Evolutionary conservation across 768 basidiomycete genomes (phyloP).

Genomic region (Kwoniella bestiolae): DNA sequence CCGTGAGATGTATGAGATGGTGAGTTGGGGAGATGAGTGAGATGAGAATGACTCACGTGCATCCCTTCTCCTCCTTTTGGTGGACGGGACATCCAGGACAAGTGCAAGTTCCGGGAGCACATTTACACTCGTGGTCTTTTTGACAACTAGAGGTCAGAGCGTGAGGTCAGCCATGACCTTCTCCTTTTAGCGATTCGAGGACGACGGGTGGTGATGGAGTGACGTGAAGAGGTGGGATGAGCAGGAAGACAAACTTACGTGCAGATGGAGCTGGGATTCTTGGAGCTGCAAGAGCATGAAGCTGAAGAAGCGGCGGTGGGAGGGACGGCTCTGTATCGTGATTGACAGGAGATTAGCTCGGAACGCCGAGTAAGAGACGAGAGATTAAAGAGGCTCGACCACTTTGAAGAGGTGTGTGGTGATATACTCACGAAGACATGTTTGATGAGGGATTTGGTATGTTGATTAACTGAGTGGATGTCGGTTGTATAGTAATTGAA

Average conservation of each 20-base stretch:
- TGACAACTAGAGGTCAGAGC: slow-evolving; percentile 29
- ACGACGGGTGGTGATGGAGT: not conserved
- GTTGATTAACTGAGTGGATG: too few species aligned
- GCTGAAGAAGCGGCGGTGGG: slow-evolving; percentile 34
- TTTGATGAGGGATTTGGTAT: too few species aligned
- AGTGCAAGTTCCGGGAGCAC: slow-evolving; percentile 23
- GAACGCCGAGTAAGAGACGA: slow-evolving; percentile 5
- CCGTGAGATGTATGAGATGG: not conserved
- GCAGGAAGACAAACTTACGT: slow-evolving; percentile 28
- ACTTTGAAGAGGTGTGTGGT: not conserved
- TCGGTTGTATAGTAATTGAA: not conserved
- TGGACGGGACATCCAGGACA: slow-evolving; percentile 28
- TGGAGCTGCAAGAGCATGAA: slow-evolving; percentile 35
- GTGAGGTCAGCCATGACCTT: not conserved
- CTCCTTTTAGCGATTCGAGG: not conserved
- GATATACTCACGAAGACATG: slow-evolving; percentile 11
- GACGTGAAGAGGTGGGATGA: not conserved
- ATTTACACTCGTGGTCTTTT: slow-evolving; percentile 31
- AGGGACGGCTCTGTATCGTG: slow-evolving; percentile 1
- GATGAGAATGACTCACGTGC: slow-evolving; percentile 19
- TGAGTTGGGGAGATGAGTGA: not conserved
- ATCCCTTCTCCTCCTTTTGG: slow-evolving; percentile 16
- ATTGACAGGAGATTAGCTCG: not conserved
- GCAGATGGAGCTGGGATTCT: slow-evolving; percentile 34
- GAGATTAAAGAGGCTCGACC: too few species aligned